phyloP scores from a whole-genome alignment of 805 yeast species.

The Cyberlindnera suaveolens region DNA sequence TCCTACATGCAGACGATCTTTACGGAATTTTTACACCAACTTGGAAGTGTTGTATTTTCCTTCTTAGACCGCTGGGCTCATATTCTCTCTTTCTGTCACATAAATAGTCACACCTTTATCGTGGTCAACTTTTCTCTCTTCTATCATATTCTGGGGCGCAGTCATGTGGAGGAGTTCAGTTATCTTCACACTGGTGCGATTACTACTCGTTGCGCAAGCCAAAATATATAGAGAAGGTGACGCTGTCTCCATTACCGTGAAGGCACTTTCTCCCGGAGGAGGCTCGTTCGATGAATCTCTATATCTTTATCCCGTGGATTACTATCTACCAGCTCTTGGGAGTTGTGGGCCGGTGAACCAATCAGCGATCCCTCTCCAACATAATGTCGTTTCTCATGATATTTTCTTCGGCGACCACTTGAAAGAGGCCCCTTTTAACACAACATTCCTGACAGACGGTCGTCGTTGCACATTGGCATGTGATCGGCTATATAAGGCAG shows the following conservation, averaged over 20 bases:
- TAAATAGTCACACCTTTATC: no score
- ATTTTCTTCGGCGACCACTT: slow-evolving; percentile 14
- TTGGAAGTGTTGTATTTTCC: no score
- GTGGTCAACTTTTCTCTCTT: neutral
- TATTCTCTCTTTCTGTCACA: no score
- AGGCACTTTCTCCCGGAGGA: slow-evolving; percentile 23
- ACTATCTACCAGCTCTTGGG: slow-evolving; percentile 19
- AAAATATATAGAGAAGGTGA: slow-evolving; percentile 14
- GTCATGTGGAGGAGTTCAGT: neutral
- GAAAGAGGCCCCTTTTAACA: slow-evolving; percentile 17
- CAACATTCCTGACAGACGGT: slow-evolving; percentile 10
- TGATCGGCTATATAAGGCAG: slow-evolving; percentile 15
- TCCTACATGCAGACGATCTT: no score
- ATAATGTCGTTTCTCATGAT: slow-evolving; percentile 5
- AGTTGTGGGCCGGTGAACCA: slow-evolving; percentile 15
- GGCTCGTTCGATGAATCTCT: slow-evolving; percentile 18
- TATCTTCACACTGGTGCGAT: neutral
- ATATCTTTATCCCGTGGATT: slow-evolving; percentile 22
- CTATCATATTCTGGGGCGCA: neutral
- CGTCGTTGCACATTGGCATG: slow-evolving; percentile 14
- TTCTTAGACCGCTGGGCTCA: no score
- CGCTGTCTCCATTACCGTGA: slow-evolving; percentile 15
- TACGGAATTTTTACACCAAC: no score
- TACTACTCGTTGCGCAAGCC: slow-evolving; percentile 1
- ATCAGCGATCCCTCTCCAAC: neutral